Conservation (phyloP, 148 eudicot genomes). For the Beta vulgaris region DNA sequence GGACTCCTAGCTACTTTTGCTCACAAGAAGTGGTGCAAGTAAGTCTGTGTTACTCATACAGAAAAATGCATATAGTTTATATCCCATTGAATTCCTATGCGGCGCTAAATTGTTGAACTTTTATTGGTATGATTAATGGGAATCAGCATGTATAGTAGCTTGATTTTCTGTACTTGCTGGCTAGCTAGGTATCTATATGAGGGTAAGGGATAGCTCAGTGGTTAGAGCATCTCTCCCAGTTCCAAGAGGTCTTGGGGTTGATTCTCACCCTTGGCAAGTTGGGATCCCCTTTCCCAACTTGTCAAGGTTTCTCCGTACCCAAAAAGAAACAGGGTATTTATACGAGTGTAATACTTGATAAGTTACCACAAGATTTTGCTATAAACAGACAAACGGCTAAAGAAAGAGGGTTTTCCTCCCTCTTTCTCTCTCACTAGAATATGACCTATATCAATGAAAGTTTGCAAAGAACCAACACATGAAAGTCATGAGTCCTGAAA, state of each 20-base stretch:
- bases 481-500: neutral
- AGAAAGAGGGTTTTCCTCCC: neutral
- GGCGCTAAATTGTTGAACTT: neutral
- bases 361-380: neutral
- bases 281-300: no score
- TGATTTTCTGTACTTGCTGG: constrained; percentile 2
- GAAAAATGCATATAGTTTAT: neutral
- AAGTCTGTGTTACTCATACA: constrained; percentile 21
- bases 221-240: no score
- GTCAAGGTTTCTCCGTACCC: no score
- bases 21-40: constrained; percentile 94
- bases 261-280: no score
- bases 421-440: neutral
- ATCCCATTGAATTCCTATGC: neutral
- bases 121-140: neutral
- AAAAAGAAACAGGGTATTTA: no score
- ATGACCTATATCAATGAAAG: neutral
- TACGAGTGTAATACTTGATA: no score
- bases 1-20: constrained; percentile 59
- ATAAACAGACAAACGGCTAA: neutral
- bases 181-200: no score
- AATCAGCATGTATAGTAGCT: neutral
- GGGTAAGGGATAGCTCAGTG: no score
- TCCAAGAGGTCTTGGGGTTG: no score
- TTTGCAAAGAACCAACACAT: neutral